These are phyloP conservation scores for Monilinia polystroma DNA, from an alignment of 2,329 filamentous ascomycete genomes.

Conservation along the genomic window DNA sequence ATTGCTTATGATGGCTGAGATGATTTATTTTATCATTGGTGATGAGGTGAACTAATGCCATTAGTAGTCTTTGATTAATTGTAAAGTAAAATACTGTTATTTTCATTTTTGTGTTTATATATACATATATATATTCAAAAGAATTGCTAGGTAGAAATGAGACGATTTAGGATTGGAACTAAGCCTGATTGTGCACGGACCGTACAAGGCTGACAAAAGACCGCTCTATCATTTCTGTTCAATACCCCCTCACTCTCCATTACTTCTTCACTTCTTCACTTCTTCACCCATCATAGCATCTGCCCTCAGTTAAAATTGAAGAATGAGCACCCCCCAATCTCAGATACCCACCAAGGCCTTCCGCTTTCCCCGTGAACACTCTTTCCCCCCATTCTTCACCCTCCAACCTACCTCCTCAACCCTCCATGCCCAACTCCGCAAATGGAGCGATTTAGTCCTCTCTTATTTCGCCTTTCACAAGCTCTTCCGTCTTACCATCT, in stretches of 20 bases:
- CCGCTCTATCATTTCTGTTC: not conserved
- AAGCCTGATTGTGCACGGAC: conserved; percentile 1
- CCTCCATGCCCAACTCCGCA: conserved; percentile 71
- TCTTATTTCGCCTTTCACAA: conserved; percentile 77
- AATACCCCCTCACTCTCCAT: not conserved
- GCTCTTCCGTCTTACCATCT: conserved; percentile 71
- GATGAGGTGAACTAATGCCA: not conserved
- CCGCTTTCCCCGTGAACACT: conserved; percentile 63
- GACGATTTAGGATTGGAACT: not conserved
- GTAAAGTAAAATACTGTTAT: not conserved
- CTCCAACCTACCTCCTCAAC: conserved; percentile 73
- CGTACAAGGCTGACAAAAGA: conserved; percentile 5
- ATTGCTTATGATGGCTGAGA: not conserved
- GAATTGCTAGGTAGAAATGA: not conserved
- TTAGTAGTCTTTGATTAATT: not conserved
- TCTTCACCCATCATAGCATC: not conserved
- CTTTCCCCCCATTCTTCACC: conserved; percentile 84
- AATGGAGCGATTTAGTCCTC: conserved; percentile 85
- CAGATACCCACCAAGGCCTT: conserved; percentile 41
- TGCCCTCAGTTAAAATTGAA: not conserved
- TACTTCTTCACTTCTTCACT: not conserved
- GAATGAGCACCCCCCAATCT: conserved; percentile 30
- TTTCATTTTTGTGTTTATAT: not conserved
- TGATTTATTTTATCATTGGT: not conserved
- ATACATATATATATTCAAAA: not conserved